These are phyloP conservation scores for Chalciporus piperatus DNA, from an alignment of 768 basidiomycete species.

Conservation along the genomic window DNA sequence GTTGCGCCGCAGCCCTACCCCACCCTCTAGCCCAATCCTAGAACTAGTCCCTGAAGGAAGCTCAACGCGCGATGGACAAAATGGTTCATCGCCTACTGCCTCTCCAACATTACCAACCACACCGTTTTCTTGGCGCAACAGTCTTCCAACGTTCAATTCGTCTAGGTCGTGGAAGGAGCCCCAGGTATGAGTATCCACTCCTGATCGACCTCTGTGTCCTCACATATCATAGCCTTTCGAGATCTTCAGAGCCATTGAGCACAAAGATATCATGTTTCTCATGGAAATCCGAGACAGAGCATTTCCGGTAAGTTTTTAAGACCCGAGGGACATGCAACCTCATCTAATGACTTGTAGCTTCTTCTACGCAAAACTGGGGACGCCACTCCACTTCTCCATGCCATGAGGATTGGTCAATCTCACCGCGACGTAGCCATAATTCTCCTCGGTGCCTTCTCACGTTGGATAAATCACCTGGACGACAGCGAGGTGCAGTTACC, in stretches of 20 bases:
- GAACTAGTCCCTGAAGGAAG: conserved; percentile 19
- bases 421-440: conserved; percentile 85
- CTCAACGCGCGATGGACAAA: conserved; percentile 7
- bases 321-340: not conserved
- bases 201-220: not conserved
- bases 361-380: conserved; percentile 84
- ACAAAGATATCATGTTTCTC: conserved; percentile 75
- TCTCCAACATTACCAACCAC: conserved; percentile 24
- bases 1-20: conserved; percentile 44
- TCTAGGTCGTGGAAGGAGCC: conserved; percentile 47
- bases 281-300: conserved; percentile 82
- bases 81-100: conserved; percentile 14
- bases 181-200: conserved; percentile 37
- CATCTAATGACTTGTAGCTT: conserved; percentile 41
- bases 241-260: conserved; percentile 82
- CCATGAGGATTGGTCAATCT: conserved; percentile 74
- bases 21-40: conserved; percentile 26
- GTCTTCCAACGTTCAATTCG: conserved; percentile 11
- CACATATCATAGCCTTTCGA: conserved; percentile 47
- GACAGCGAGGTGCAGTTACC: conserved; percentile 71
- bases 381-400: conserved; percentile 86
- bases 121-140: conserved; percentile 12
- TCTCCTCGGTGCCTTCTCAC: conserved; percentile 85
- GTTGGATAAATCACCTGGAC: conserved; percentile 86
- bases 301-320: conserved; percentile 59